phyloP scores from a whole-genome alignment of 352 stramenopile species.

The Phytophthora syringae region DNA sequence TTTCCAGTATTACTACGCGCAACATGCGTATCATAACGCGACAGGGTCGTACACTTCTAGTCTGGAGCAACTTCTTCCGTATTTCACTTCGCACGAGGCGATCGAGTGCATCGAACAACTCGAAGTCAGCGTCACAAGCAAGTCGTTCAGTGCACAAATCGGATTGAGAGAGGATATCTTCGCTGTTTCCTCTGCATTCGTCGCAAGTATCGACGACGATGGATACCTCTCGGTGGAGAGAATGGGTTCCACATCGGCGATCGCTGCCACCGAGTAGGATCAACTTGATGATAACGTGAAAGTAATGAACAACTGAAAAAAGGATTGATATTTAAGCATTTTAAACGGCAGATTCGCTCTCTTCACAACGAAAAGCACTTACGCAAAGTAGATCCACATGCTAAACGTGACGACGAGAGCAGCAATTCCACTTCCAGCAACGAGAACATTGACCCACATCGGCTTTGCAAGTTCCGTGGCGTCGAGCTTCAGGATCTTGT shows the following conservation, averaged over 20 bases:
- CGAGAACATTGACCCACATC: constrained; percentile 52
- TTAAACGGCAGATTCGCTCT: constrained; percentile 21
- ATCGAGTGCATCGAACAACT: constrained; percentile 31
- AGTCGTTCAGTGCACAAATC: constrained; percentile 26
- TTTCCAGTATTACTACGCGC: constrained; percentile 78
- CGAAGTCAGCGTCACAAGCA: constrained; percentile 23
- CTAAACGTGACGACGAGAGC: constrained; percentile 56
- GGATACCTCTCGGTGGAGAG: constrained; percentile 33
- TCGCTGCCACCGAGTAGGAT: constrained; percentile 11
- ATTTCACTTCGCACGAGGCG: constrained; percentile 35
- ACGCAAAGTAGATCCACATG: constrained; percentile 63
- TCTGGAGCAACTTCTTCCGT: constrained; percentile 38
- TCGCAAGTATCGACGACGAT: constrained; percentile 34
- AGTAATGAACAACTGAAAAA: constrained; percentile 1
- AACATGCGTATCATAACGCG: constrained; percentile 45
- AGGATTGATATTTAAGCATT: constrained; percentile 28
- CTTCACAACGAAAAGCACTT: neutral
- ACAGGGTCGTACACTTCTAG: constrained; percentile 39
- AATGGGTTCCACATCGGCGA: neutral
- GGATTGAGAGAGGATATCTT: constrained; percentile 8
- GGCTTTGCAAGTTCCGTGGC: constrained; percentile 55
- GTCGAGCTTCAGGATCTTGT: constrained; percentile 60
- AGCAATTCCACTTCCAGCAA: constrained; percentile 46
- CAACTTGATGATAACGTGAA: neutral
- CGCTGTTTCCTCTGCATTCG: constrained; percentile 2